Evolutionary conservation across 1,284 basidiomycete genomes (phyloP).

Genomic region (Earliella scabrosa): DNA sequence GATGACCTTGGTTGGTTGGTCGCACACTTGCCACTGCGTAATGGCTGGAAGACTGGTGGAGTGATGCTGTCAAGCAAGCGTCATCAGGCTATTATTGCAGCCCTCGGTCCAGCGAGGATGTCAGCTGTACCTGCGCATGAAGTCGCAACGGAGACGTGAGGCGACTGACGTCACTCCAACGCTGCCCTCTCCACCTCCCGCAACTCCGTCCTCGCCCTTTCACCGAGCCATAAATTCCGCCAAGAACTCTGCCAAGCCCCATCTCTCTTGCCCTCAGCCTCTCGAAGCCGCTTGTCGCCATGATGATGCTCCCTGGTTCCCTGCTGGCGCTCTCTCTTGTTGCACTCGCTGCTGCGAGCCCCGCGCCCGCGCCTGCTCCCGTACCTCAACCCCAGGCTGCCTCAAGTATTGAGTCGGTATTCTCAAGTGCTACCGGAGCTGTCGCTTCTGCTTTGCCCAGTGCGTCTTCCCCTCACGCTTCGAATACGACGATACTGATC

Average conservation of each 20-base stretch:
- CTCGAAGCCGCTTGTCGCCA: slow-evolving; percentile 1
- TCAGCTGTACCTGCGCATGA: no score
- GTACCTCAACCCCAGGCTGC: slow-evolving; percentile 24
- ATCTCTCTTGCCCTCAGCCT: not conserved
- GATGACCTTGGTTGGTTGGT: no score
- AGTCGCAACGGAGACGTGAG: not conserved
- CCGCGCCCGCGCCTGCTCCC: slow-evolving; percentile 20
- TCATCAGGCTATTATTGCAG: no score
- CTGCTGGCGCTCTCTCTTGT: slow-evolving; percentile 10
- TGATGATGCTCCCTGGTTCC: not conserved
- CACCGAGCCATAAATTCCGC: not conserved
- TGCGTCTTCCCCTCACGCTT: slow-evolving; percentile 11
- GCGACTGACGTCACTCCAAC: slow-evolving; percentile 2
- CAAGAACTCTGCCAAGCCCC: not conserved
- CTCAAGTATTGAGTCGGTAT: slow-evolving; percentile 21
- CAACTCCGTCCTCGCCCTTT: not conserved
- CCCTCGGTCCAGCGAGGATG: no score
- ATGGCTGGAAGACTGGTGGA: no score
- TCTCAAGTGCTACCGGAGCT: slow-evolving; percentile 28
- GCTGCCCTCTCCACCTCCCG: not conserved
- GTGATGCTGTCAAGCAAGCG: no score
- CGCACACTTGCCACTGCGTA: no score
- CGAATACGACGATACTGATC: no score
- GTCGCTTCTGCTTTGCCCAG: slow-evolving; percentile 29
- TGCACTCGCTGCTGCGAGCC: slow-evolving; percentile 10